These are phyloP conservation scores for Aspergillus chevalieri DNA, from an alignment of 2,329 filamentous ascomycete genomes.

Conservation along the genomic window DNA sequence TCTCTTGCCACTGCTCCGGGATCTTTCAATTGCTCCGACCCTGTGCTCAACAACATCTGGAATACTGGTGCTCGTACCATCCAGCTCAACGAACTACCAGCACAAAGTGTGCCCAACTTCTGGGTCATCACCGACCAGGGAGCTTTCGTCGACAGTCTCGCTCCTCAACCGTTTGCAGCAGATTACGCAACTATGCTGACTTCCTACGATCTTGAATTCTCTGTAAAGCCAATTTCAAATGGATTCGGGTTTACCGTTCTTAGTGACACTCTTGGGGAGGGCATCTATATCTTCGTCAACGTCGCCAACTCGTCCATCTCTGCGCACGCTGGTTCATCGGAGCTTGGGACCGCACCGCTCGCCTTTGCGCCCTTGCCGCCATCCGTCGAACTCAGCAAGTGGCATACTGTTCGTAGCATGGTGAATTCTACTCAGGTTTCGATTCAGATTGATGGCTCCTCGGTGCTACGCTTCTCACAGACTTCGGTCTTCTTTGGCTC, in stretches of 20 bases:
- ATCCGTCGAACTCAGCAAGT: constrained; percentile 2
- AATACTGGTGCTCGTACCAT: constrained; percentile 8
- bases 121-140: constrained; percentile 11
- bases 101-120: constrained; percentile 6
- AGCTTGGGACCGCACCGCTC: constrained; percentile 2
- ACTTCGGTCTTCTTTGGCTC: constrained; percentile 22
- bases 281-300: constrained; percentile 25
- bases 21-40: constrained; percentile 10
- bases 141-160: constrained; percentile 8
- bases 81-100: constrained; percentile 10
- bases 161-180: constrained; percentile 6
- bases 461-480: constrained; percentile 21
- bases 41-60: constrained; percentile 8
- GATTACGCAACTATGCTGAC: constrained; percentile 4
- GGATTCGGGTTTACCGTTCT: constrained; percentile 28
- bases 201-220: constrained; percentile 5
- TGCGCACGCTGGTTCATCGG: constrained; percentile 8
- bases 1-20: constrained; percentile 5
- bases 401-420: constrained; percentile 5
- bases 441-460: constrained; percentile 2
- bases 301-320: constrained; percentile 10
- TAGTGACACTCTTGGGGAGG: constrained; percentile 23
- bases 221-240: constrained; percentile 18
- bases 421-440: constrained; percentile 5
- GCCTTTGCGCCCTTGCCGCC: constrained; percentile 2